phyloP scores from a whole-genome alignment of 2,329 filamentous ascomycete species.

The Sclerotinia glacialis region DNA sequence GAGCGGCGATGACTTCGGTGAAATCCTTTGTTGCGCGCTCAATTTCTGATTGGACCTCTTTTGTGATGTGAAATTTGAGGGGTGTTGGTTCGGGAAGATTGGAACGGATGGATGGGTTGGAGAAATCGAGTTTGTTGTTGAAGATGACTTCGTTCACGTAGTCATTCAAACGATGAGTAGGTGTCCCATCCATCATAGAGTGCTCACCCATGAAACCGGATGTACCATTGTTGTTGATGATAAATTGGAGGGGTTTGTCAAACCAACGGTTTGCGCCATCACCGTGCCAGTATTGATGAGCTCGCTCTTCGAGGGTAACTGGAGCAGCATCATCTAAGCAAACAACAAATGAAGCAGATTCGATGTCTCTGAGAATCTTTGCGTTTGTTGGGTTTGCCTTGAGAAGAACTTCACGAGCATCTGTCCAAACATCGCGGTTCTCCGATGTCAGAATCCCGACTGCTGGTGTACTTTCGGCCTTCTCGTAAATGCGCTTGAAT shows the following conservation, averaged over 20 bases:
- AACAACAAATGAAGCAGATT: constrained; percentile 85
- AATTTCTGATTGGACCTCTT: constrained; percentile 73
- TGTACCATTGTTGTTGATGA: constrained; percentile 96
- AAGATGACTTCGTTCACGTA: constrained; percentile 90
- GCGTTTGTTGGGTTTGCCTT: constrained; percentile 76
- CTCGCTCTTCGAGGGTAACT: constrained; percentile 91
- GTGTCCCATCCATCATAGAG: constrained; percentile 99
- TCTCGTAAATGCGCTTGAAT: constrained; percentile 80
- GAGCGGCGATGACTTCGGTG: constrained; percentile 73
- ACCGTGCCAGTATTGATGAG: constrained; percentile 96
- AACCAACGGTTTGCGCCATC: constrained; percentile 95
- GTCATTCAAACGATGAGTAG: constrained; percentile 95
- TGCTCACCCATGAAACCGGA: constrained; percentile 98
- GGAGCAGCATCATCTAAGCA: constrained; percentile 91
- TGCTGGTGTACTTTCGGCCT: constrained; percentile 67
- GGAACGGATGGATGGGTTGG: constrained; percentile 72
- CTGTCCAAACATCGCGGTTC: constrained; percentile 90
- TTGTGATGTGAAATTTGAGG: constrained; percentile 74
- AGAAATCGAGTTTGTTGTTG: constrained; percentile 90
- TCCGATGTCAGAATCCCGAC: constrained; percentile 85
- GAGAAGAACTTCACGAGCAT: constrained; percentile 74
- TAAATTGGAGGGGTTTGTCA: constrained; percentile 97
- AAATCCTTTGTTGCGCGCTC: constrained; percentile 78
- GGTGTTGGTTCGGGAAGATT: constrained; percentile 76
- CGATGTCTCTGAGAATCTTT: constrained; percentile 73